phyloP scores from a whole-genome alignment of 495 filamentous ascomycete genomes.

The Penicillium herquei region DNA sequence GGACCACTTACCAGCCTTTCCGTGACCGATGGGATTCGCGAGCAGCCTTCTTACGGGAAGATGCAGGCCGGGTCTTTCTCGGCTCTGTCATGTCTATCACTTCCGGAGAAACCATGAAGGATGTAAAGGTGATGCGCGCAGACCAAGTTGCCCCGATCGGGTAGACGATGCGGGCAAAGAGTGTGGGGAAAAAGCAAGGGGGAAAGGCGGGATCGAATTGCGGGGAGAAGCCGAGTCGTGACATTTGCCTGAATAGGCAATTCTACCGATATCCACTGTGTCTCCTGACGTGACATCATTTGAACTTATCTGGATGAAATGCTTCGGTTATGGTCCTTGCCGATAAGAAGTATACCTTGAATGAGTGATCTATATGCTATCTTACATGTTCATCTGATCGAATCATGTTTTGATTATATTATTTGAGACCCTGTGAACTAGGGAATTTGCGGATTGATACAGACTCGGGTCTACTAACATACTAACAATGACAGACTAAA shows the following conservation, averaged over 20 bases:
- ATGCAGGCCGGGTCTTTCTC: neutral
- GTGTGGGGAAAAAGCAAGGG: neutral
- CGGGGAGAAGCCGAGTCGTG: neutral
- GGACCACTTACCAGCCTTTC: constrained; percentile 9
- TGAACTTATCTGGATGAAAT: no score
- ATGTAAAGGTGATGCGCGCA: neutral
- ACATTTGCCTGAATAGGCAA: neutral
- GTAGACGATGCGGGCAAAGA: neutral
- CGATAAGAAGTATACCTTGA: no score
- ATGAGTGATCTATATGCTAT: no score
- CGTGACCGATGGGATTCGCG: constrained; percentile 7
- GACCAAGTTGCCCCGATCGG: neutral
- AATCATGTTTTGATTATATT: no score
- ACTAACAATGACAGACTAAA: no score
- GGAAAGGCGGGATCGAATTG: neutral
- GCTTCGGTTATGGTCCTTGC: no score
- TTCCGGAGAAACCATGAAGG: neutral
- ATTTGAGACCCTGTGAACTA: no score
- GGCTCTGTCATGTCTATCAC: neutral
- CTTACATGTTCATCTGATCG: no score
- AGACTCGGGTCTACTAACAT: no score
- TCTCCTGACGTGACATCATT: no score
- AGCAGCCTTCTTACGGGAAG: neutral
- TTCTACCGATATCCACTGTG: neutral
- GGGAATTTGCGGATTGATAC: no score